Evolutionary conservation across 345 rosid genomes (phyloP).

Genomic region (Aethionema arabicum): DNA sequence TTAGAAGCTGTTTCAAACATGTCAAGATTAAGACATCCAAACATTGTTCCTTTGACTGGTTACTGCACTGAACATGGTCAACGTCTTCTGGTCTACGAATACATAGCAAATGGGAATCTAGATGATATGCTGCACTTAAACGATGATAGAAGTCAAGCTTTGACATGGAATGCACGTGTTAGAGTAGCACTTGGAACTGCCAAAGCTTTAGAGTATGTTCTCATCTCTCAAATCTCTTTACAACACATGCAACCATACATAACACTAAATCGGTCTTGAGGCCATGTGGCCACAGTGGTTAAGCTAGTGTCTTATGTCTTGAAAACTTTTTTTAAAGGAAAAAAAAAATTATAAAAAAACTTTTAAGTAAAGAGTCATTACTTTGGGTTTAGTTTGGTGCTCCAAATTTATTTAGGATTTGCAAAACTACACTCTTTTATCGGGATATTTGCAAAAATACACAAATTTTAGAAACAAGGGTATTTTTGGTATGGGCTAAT

Average conservation of each 20-base stretch:
- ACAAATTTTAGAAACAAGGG: too few relatives aligned
- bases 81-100: constrained; percentile 90
- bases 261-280: too few relatives aligned
- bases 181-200: constrained; percentile 98
- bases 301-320: too few relatives aligned
- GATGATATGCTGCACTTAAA: constrained; percentile 83
- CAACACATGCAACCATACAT: background rate
- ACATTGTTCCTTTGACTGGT: constrained; percentile 77
- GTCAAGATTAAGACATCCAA: constrained; percentile 94
- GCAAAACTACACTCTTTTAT: too few relatives aligned
- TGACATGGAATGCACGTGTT: constrained; percentile 97
- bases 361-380: too few relatives aligned
- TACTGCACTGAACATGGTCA: constrained; percentile 96
- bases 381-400: too few relatives aligned
- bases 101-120: constrained; percentile 67
- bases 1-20: constrained; percentile 90
- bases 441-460: too few relatives aligned
- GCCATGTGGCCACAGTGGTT: too few relatives aligned
- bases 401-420: too few relatives aligned
- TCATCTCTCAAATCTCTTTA: constrained; percentile 1
- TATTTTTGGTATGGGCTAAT: too few relatives aligned
- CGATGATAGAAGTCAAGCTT: constrained; percentile 63
- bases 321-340: too few relatives aligned
- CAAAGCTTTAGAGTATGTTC: constrained; percentile 91
- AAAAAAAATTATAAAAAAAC: too few relatives aligned